Base-by-base conservation (phyloP, 1,139 yeast species). In the Saccharomycopsis crataegensis region DNA sequence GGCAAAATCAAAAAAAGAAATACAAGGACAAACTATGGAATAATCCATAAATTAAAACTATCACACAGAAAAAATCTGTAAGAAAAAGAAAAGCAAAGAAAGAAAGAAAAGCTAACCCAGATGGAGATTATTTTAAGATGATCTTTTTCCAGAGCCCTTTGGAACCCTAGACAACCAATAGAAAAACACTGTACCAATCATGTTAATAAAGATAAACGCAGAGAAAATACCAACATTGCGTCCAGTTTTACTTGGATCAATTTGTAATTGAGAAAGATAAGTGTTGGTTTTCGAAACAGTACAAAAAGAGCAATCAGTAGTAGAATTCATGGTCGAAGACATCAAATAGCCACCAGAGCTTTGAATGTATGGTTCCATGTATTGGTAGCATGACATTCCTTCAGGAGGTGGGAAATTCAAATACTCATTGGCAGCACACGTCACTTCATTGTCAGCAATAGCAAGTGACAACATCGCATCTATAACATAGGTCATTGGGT, bases 131-230 rank as follows among this genome's bases (percentile, higher is more conserved):
- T 16, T 28, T 36, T 52, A 55, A 45, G 52, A 34, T 8, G 43
- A 9, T 48, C 57, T 51, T 44, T 53, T 53, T 16, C 54, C 52
- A 28, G 51, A 16, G 11, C 55, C 55, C 60, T 71, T 76, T 58
- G 95, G 95, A 56, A 86, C 95, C 72, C 96, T 80, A n/a, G 81
- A 79, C 51, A 84, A 67, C 83, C 87, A 87, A 70, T 86, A 87
- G 54, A 86, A 69, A 66, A 54, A 54, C 33, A 83, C 64, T 9
- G 85, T 77, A 33, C 71, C 72, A 43, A 66, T 55, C 50, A 79
- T 70, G 65, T 86, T 83, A 66, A 86, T 72, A 43, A 68, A 68
- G 59, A 80, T 79, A 64, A 68, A 78, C 42, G 72, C 71, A 61
- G 67, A 65, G 59, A 79, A 77, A 54, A 83, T 75, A 65, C 93